Conservation (phyloP, 2,329 filamentous ascomycete species). For the Cladosporium sp. region DNA sequence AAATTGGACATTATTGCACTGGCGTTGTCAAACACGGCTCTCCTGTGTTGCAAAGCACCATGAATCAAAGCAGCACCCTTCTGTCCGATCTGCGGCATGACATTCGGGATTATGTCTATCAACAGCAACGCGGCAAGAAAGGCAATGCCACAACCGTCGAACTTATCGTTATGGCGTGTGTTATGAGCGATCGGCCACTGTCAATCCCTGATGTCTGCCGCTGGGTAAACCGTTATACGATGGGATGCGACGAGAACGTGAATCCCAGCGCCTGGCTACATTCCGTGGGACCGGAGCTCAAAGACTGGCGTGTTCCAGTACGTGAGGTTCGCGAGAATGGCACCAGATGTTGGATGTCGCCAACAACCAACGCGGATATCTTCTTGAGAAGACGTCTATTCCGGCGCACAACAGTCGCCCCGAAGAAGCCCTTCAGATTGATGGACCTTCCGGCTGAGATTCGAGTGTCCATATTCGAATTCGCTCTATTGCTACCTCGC, state of each 20-base stretch:
- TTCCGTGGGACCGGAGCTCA: too few relatives aligned
- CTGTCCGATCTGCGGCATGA: not conserved
- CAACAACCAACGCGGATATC: not conserved
- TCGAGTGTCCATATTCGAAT: conserved; percentile 1
- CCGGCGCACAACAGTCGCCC: too few relatives aligned
- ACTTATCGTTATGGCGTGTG: not conserved
- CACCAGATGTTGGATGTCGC: not conserved
- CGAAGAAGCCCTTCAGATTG: not conserved
- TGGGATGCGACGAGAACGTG: too few relatives aligned
- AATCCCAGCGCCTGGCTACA: too few relatives aligned
- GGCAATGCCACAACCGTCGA: not conserved
- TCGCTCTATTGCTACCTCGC: not conserved
- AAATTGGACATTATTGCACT: too few relatives aligned
- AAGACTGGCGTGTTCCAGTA: not conserved
- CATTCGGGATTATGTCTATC: not conserved
- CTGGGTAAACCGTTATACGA: not conserved
- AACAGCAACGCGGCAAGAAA: not conserved
- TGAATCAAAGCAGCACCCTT: not conserved
- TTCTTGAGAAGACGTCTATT: not conserved
- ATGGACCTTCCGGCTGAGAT: conserved; percentile 10
- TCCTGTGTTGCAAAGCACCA: not conserved
- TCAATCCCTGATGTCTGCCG: not conserved
- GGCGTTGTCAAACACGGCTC: too few relatives aligned
- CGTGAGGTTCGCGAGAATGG: not conserved
- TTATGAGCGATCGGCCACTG: not conserved